These are phyloP conservation scores for Epichloe sibirici DNA, from an alignment of 2,329 filamentous ascomycete genomes.

Conservation along the genomic window DNA sequence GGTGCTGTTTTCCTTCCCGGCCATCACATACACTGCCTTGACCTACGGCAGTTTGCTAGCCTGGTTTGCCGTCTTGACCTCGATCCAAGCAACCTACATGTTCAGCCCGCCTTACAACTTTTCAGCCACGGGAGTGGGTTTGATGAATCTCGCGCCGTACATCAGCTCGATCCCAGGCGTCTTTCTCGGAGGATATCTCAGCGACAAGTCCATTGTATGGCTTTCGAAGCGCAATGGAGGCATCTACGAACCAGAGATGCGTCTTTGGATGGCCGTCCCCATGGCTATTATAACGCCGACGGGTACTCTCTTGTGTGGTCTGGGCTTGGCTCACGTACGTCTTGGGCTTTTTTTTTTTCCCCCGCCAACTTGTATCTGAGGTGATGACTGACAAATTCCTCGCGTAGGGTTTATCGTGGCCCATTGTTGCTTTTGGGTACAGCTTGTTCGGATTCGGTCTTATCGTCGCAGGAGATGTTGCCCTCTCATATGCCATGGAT, in stretches of 20 bases:
- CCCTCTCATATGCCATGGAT: conserved; percentile 23
- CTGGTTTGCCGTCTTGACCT: conserved; percentile 19
- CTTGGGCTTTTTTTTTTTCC: background rate
- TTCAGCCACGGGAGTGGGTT: conserved; percentile 11
- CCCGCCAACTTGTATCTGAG: background rate
- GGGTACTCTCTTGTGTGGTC: conserved; percentile 25
- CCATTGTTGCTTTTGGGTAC: conserved; percentile 22
- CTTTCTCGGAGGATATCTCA: conserved; percentile 23
- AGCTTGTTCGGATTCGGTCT: conserved; percentile 25
- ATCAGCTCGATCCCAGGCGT: conserved; percentile 25
- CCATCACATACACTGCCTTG: conserved; percentile 25
- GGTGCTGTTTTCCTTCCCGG: conserved; percentile 14
- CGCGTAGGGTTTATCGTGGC: conserved; percentile 25
- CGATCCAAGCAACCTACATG: conserved; percentile 11
- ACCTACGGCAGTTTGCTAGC: conserved; percentile 27
- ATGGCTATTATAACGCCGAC: conserved; percentile 17
- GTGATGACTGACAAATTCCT: background rate
- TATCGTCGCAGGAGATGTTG: conserved; percentile 21
- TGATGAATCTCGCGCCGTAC: conserved; percentile 18
- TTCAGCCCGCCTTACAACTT: conserved; percentile 20
- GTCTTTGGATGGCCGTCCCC: conserved; percentile 19
- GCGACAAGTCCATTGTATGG: conserved; percentile 24
- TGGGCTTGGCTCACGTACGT: conserved; percentile 19
- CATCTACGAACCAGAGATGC: conserved; percentile 31
- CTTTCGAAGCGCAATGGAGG: conserved; percentile 24